Evolutionary conservation across 305 asterid genomes (phyloP).

Genomic region (Fraxinus greggii): DNA sequence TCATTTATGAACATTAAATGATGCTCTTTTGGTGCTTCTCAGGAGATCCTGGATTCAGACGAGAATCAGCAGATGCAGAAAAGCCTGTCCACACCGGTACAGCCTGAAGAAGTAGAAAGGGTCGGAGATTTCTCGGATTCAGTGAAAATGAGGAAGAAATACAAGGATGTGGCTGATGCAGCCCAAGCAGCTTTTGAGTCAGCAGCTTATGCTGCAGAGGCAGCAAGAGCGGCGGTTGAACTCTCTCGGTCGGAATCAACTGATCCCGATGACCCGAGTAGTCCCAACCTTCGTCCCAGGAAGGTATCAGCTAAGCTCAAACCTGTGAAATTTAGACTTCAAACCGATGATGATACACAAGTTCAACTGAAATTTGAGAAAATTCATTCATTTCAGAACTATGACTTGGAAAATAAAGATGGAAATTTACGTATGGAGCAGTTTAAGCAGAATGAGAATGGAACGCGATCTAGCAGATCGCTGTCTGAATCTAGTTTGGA

Average conservation of each 20-base stretch:
- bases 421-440: constrained; percentile 3
- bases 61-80: constrained; percentile 18
- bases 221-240: constrained; percentile 87
- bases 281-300: constrained; percentile 31
- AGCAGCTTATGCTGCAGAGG: constrained; percentile 86
- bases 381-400: constrained; percentile 25
- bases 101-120: constrained; percentile 24
- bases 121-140: constrained; percentile 26
- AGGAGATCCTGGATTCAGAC: constrained; percentile 31
- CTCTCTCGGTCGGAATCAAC: constrained; percentile 58
- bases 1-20: background rate
- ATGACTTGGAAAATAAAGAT: constrained; percentile 27
- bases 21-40: background rate
- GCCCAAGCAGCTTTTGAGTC: constrained; percentile 93
- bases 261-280: constrained; percentile 39
- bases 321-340: constrained; percentile 9
- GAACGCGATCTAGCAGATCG: constrained; percentile 30
- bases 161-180: constrained; percentile 85
- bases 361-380: constrained; percentile 28
- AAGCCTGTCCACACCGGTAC: constrained; percentile 17
- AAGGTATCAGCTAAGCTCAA: constrained; percentile 4
- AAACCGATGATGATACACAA: constrained; percentile 3
- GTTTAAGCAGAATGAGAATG: constrained; percentile 12
- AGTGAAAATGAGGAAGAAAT: constrained; percentile 37
- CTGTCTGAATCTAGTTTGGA: constrained; percentile 49